Evolutionary conservation across 2,329 filamentous ascomycete species (phyloP).

Genomic region (Remersonia thermophila): DNA sequence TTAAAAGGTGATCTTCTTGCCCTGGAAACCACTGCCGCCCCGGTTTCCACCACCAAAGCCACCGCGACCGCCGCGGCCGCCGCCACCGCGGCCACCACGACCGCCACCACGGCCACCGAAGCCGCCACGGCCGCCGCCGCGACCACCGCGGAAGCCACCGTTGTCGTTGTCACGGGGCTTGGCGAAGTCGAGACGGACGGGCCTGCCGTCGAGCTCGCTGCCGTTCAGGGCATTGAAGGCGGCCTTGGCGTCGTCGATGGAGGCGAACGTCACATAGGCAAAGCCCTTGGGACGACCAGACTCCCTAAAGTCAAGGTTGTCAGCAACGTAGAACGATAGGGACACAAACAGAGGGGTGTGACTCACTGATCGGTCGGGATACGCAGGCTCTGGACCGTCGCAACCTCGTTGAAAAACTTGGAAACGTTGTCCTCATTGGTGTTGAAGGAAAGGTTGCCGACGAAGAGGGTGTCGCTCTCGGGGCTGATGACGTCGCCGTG

Average conservation of each 20-base stretch:
- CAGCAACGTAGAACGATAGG: constrained; percentile 15
- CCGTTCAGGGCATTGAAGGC: constrained; percentile 53
- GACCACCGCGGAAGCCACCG: constrained; percentile 34
- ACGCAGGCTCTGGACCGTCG: constrained; percentile 64
- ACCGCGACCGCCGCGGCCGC: constrained; percentile 37
- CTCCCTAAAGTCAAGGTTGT: constrained; percentile 39
- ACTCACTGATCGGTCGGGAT: constrained; percentile 72
- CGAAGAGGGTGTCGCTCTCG: constrained; percentile 76
- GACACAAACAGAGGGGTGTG: not conserved
- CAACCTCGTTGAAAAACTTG: constrained; percentile 61
- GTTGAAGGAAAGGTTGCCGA: constrained; percentile 83
- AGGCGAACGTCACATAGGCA: constrained; percentile 76
- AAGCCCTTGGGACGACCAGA: constrained; percentile 81
- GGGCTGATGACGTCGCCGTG: constrained; percentile 72
- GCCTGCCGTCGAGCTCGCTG: constrained; percentile 55
- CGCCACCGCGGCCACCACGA: constrained; percentile 29
- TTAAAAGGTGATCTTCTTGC: constrained; percentile 59
- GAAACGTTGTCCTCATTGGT: constrained; percentile 64
- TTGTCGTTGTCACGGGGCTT: constrained; percentile 43
- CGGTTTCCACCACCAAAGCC: constrained; percentile 37
- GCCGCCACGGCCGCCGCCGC: constrained; percentile 39
- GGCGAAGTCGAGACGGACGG: constrained; percentile 72
- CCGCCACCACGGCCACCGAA: constrained; percentile 32
- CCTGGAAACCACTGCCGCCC: constrained; percentile 51
- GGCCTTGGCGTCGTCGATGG: constrained; percentile 68